A percentile compares a stretch with the other conserved stretches of the same genome.
Conservation (phyloP, 208 protist species). For the Crithidia brevicula region DNA sequence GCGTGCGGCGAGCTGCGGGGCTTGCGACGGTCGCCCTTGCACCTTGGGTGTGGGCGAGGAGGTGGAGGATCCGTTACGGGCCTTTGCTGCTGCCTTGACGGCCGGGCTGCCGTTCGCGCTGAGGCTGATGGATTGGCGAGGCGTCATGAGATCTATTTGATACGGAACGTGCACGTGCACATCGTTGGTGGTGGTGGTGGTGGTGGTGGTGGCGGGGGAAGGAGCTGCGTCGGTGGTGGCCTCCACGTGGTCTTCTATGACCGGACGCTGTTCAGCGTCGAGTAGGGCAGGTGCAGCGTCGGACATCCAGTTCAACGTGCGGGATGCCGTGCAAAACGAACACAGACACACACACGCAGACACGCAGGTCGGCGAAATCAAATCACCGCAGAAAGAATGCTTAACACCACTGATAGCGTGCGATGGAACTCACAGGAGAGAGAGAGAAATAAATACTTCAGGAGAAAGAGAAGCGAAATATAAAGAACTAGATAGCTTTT, state of each 20-base stretch:
- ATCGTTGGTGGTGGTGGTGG: neutral
- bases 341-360: no score
- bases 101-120: neutral
- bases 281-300: neutral
- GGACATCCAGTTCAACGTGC: no score
- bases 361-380: no score
- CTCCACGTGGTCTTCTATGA: neutral
- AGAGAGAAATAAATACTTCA: neutral
- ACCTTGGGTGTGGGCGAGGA: neutral
- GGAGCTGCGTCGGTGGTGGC: neutral
- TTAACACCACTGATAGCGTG: neutral
- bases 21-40: slow-evolving; percentile 13
- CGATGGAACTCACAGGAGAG: neutral
- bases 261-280: no score
- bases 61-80: neutral
- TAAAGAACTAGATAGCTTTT: neutral
- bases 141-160: slow-evolving; percentile 12
- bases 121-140: neutral
- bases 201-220: neutral
- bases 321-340: no score
- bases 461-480: neutral
- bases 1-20: slow-evolving; percentile 6
- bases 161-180: slow-evolving; percentile 23
- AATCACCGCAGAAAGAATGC: no score
- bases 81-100: neutral